Percentiles rank a stretch among this genome's conserved stretches.
Evolutionary conservation across 139 green algal genomes (phyloP).

Genomic region (Chlorella sp.): DNA sequence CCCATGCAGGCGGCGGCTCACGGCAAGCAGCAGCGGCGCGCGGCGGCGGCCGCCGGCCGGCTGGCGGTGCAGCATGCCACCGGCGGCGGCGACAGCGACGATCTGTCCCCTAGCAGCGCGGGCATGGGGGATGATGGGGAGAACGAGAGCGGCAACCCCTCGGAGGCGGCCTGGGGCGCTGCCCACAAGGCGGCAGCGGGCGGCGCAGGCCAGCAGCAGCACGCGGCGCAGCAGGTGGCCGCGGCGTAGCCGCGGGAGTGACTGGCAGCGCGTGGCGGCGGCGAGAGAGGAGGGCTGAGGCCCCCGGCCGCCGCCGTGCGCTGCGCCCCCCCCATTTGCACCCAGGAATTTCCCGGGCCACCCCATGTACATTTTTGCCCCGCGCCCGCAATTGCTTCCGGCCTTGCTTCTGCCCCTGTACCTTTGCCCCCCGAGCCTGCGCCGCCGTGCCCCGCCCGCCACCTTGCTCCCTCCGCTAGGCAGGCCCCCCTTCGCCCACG

Average conservation of each 20-base stretch:
- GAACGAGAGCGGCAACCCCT: constrained; percentile 23
- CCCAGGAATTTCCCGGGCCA: too few relatives aligned
- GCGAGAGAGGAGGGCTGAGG: too few relatives aligned
- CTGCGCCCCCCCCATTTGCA: too few relatives aligned
- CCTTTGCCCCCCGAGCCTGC: too few relatives aligned
- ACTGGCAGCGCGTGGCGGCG: background rate
- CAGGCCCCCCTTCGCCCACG: too few relatives aligned
- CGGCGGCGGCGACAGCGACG: constrained; percentile 6
- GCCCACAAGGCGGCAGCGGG: background rate
- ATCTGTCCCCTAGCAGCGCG: constrained; percentile 7
- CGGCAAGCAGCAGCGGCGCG: background rate
- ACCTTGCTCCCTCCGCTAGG: background rate
- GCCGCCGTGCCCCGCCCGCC: background rate
- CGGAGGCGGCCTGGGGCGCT: background rate
- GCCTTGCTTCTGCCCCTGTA: background rate
- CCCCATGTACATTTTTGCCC: constrained; percentile 3
- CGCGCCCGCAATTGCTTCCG: background rate
- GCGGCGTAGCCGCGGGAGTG: background rate
- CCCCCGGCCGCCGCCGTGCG: too few relatives aligned
- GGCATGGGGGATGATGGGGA: constrained; percentile 11
- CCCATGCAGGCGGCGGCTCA: background rate
- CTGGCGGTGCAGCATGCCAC: background rate
- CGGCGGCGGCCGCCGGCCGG: background rate
- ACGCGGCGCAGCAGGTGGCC: constrained; percentile 9
- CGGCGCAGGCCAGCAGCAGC: background rate